Base-by-base conservation (phyloP, 305 asterid genomes). In the Rubia peregrina region DNA sequence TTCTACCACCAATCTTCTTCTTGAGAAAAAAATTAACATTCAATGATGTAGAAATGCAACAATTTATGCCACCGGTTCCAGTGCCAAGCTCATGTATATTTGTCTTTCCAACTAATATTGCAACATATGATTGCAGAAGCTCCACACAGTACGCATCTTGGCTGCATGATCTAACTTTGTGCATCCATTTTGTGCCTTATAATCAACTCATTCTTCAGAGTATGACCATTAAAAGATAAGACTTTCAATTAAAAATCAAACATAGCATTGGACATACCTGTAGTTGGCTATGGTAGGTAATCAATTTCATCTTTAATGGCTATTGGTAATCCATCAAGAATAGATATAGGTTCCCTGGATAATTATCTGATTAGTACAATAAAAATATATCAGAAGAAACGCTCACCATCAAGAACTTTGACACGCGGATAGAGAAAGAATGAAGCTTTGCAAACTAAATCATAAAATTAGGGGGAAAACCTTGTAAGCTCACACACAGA, bases 141-240 rank as follows among this genome's bases (percentile, higher is more conserved):
- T 75, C 81, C 59, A 92, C 94, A 42, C 98, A 92, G 19, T 78
- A 79, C 0, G 97, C 95, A 70, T 92, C 98, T 1, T 82, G 82
- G n/a, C 56, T 74, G 44, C 97, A 92, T 9, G 74, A 67, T 76
- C 97, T 80, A 21, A 81, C 89, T 80, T 85, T 84, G 70, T 90
- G 88, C 80, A 92, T 68, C 98, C 98, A 92, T 78, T 87, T 90
- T 70, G 98, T 86, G 44, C 98, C 98, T 68, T 97, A 97, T 92
- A 60, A 77, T 30, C 75, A 24, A 68, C 17, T 61, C 42, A 44
- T 30, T 14, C n/a, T 3, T 33, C 38, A 33, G 38, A 33, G 38
- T 33, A 33, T 33, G 38, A 33, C 38, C 38, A 33, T 4, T 3
- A 6, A 43, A 24, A 46, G 1, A 48, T n/a, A 7, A 46, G 51